Base-by-base conservation (phyloP, 192 early-diverging fungal species). In the Backusella luteola region DNA sequence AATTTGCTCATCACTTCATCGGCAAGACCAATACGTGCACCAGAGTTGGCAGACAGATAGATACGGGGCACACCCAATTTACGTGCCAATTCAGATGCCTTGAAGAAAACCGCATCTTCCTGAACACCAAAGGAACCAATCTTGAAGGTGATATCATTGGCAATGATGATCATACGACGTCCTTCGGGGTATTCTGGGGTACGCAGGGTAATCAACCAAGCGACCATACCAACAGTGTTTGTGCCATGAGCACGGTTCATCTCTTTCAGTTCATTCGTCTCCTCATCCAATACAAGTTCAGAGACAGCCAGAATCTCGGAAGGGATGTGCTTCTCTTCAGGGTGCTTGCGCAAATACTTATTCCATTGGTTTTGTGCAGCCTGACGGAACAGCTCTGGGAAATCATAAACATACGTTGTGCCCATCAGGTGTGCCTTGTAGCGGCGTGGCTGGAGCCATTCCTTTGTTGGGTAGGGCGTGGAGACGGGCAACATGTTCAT, bases 331-430 rank as follows among this genome's bases (percentile, higher is more conserved):
- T 86, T 88, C 44, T 86, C 68, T 6, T 76, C 68, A 19, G 86
- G n/a, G 52, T 86, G 82, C 17, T 78, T 52, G 52, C 84, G 78
- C 4, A 77, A 38, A 23, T 87, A 84, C n/a, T 89, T 86, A 52
- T 83, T 83, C 97, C 97, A 99, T 71, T 87, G 84, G 46, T 91
- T 89, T 63, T 95, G 91, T 36, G 94, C 83, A 2, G 94, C 93
- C 78, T 96, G 91, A 34, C 93, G 88, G 93, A 99, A 98, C 75
- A 99, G 88, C 67, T 97, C 97, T 8, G 96, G 95, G 88, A 98
- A 99, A 81, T 99, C 97, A 82, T 99, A 99, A 34, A 98, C 94
- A 76, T 97, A 99, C 11, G 97, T 98, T 3, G 97, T 99, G 69
- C 96, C 96, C 91, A 98, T 93, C 69, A 98, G 85, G 76, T 99